phyloP scores from a whole-genome alignment of 768 basidiomycete genomes.

The Termitomyces sp. region DNA sequence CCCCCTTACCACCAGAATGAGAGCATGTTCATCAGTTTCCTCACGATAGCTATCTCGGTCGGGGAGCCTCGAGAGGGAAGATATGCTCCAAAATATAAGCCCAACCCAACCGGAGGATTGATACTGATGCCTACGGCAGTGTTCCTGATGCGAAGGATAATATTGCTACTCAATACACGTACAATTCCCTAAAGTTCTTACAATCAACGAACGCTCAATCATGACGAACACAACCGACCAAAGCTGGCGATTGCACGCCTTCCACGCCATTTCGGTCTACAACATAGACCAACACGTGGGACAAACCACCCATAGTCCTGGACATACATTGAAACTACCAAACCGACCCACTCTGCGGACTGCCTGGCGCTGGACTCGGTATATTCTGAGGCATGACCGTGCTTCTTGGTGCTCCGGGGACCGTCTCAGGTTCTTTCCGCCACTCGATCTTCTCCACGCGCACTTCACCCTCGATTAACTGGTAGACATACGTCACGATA shows the following conservation, averaged over 20 bases:
- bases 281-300: too few species aligned
- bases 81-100: neutral
- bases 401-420: slow-evolving; percentile 35
- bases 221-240: too few species aligned
- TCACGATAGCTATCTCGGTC: too few species aligned
- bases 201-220: too few species aligned
- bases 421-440: slow-evolving; percentile 52
- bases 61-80: neutral
- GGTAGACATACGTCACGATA: slow-evolving; percentile 96
- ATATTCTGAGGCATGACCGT: slow-evolving; percentile 49
- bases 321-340: too few species aligned
- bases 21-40: too few species aligned
- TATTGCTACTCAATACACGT: too few species aligned
- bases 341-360: slow-evolving; percentile 14
- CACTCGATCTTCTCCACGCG: slow-evolving; percentile 91
- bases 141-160: neutral
- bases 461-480: slow-evolving; percentile 90
- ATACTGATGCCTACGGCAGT: neutral
- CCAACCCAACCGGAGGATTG: neutral
- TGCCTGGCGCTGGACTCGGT: slow-evolving; percentile 30
- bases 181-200: too few species aligned
- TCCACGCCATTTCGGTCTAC: neutral
- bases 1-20: too few species aligned
- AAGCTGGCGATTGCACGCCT: too few species aligned
- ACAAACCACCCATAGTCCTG: too few species aligned